A percentile compares a stretch with the other conserved stretches of the same genome.
Conservation (phyloP, 176 grass and related monocot genomes). For the Saccharum officinarum region DNA sequence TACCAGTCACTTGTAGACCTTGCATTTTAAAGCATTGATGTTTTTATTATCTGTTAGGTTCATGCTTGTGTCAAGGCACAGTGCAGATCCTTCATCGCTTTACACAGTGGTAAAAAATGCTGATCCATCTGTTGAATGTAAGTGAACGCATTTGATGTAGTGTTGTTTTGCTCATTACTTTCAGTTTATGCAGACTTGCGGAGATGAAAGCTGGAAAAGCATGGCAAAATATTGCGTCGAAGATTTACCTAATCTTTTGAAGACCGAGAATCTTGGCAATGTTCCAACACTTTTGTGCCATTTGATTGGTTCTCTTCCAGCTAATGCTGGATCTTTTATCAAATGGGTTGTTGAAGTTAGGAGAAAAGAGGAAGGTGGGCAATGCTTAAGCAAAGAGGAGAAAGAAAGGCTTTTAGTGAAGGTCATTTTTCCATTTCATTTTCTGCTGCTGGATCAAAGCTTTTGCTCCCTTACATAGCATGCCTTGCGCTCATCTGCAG, state of each 20-base stretch:
- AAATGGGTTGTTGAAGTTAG: constrained; percentile 89
- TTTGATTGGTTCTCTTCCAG: constrained; percentile 60
- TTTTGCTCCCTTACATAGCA: background rate
- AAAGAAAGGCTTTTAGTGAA: constrained; percentile 59
- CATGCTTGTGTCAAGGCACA: constrained; percentile 75
- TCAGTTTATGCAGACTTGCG: constrained; percentile 57
- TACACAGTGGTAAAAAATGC: constrained; percentile 74
- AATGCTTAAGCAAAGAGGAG: constrained; percentile 67
- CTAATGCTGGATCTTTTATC: constrained; percentile 74
- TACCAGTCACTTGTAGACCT: background rate
- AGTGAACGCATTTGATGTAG: background rate
- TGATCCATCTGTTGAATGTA: background rate
- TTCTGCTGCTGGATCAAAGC: constrained; percentile 8
- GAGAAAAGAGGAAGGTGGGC: constrained; percentile 71
- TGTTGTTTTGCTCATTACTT: constrained; percentile 18
- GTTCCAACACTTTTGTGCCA: constrained; percentile 49
- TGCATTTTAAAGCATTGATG: background rate
- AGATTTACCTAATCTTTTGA: constrained; percentile 72
- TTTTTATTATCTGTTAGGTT: constrained; percentile 63
- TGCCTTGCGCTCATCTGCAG: constrained; percentile 31
- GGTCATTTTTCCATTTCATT: constrained; percentile 34
- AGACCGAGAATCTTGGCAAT: constrained; percentile 46
- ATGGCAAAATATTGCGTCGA: constrained; percentile 60
- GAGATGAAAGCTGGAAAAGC: constrained; percentile 67
- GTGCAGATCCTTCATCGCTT: constrained; percentile 53